Evolutionary conservation across 192 early-diverging fungal species (phyloP).

Genomic region (Backusella parvicylindrica): DNA sequence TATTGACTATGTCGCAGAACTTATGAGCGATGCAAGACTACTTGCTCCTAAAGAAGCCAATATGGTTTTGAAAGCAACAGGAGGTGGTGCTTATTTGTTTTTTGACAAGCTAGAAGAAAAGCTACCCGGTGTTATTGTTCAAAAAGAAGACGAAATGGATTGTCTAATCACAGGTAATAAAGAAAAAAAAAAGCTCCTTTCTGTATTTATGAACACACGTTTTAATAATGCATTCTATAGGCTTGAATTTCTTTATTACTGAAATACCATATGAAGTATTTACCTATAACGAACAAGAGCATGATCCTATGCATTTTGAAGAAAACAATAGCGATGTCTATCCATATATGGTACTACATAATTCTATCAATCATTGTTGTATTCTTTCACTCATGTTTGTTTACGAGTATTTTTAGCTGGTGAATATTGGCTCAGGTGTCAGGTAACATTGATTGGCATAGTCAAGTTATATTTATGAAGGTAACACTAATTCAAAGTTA

Average conservation of each 20-base stretch:
- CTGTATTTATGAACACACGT: no score
- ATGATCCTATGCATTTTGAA: conserved; percentile 62
- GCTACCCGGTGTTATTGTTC: conserved; percentile 61
- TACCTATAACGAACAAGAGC: conserved; percentile 77
- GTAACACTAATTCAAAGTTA: background rate
- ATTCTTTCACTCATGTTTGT: background rate
- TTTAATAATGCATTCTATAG: no score
- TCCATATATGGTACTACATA: conserved; percentile 74
- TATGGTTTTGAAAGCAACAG: conserved; percentile 78
- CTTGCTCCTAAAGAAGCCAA: conserved; percentile 28
- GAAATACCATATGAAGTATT: conserved; percentile 94
- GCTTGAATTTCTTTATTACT: conserved; percentile 89
- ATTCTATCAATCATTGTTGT: conserved; percentile 63
- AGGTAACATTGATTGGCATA: conserved; percentile 35
- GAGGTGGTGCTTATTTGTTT: conserved; percentile 84
- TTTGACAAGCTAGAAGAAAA: conserved; percentile 49
- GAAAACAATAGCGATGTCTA: conserved; percentile 61
- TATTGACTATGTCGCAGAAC: conserved; percentile 72
- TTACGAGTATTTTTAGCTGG: conserved; percentile 53
- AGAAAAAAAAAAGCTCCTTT: background rate
- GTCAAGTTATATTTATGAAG: background rate
- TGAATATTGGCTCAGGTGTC: conserved; percentile 97
- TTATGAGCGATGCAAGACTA: conserved; percentile 48
- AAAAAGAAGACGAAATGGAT: conserved; percentile 94
- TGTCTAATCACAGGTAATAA: conserved; percentile 65